Conservation (phyloP, 2,329 filamentous ascomycete species). For the Colletotrichum ledebouriae region DNA sequence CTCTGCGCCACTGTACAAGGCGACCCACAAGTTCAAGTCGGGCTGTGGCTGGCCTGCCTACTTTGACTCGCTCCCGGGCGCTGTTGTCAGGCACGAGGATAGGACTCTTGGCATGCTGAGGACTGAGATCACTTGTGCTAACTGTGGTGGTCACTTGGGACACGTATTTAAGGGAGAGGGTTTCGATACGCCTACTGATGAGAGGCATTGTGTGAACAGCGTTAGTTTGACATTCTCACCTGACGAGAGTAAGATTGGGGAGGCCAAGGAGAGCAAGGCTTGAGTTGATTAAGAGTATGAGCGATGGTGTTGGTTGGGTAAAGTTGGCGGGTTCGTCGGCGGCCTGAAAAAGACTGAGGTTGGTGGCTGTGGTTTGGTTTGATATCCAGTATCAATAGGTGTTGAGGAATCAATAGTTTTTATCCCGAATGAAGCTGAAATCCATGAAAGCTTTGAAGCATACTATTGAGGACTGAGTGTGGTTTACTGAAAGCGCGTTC, state of each 20-base stretch:
- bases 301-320: background rate
- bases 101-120: constrained; percentile 82
- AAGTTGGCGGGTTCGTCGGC: background rate
- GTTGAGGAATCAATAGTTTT: too few species aligned
- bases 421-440: too few species aligned
- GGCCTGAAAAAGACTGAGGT: too few species aligned
- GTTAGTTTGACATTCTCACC: constrained; percentile 86
- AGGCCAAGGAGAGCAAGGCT: constrained; percentile 51
- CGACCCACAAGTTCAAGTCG: constrained; percentile 94
- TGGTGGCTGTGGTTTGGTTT: too few species aligned
- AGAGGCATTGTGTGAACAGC: constrained; percentile 97
- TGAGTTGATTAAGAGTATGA: constrained; percentile 32
- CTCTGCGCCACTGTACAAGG: constrained; percentile 89
- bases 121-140: constrained; percentile 94
- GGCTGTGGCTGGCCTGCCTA: constrained; percentile 99
- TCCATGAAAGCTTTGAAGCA: too few species aligned
- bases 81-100: constrained; percentile 87
- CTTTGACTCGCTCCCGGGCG: constrained; percentile 93
- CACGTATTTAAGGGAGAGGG: constrained; percentile 95
- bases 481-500: too few species aligned
- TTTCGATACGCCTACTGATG: constrained; percentile 87
- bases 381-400: too few species aligned
- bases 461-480: too few species aligned
- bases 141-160: constrained; percentile 92
- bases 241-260: constrained; percentile 60